Percentiles rank a stretch among this genome's conserved stretches.
These are phyloP conservation scores for Aquilaria agallochum DNA, from an alignment of 441 rosid genomes.

Conservation along the genomic window DNA sequence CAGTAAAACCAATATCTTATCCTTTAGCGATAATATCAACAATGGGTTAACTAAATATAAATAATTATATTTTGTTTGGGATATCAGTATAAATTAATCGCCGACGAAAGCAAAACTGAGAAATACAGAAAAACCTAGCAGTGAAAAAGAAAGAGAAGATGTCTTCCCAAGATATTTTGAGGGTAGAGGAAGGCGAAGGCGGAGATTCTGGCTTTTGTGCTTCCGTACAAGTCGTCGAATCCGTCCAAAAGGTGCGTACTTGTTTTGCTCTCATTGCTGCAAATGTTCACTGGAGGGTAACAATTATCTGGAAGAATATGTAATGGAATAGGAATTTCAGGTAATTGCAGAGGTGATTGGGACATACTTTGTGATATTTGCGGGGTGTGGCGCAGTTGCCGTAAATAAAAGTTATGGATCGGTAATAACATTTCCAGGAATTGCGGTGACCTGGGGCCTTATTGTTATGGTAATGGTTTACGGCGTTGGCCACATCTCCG, in stretches of 20 bases:
- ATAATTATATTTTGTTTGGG: too few relatives aligned
- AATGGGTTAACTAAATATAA: too few relatives aligned
- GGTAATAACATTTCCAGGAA: constrained; percentile 26
- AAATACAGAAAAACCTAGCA: neutral
- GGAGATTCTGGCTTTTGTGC: constrained; percentile 1
- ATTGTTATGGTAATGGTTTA: constrained; percentile 36
- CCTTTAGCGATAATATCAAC: too few relatives aligned
- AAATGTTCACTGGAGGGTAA: too few relatives aligned
- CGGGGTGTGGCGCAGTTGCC: constrained; percentile 35
- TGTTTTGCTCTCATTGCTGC: too few relatives aligned
- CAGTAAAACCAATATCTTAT: too few relatives aligned
- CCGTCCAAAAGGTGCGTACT: constrained; percentile 27
- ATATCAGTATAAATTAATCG: too few relatives aligned
- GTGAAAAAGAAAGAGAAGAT: neutral
- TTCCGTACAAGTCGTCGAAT: constrained; percentile 17
- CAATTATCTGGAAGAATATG: too few relatives aligned
- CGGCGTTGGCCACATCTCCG: constrained; percentile 34
- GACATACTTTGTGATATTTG: constrained; percentile 33
- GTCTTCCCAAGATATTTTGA: neutral
- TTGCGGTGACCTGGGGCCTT: constrained; percentile 29
- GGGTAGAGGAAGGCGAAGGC: constrained; percentile 3
- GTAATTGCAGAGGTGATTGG: constrained; percentile 30
- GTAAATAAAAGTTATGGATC: constrained; percentile 23
- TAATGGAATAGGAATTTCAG: constrained; percentile 8
- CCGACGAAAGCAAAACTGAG: too few relatives aligned